Percentiles rank a stretch among this genome's conserved stretches.
Evolutionary conservation across 1,139 yeast genomes (phyloP).

Genomic region (Tardiomyces digboiensis): DNA sequence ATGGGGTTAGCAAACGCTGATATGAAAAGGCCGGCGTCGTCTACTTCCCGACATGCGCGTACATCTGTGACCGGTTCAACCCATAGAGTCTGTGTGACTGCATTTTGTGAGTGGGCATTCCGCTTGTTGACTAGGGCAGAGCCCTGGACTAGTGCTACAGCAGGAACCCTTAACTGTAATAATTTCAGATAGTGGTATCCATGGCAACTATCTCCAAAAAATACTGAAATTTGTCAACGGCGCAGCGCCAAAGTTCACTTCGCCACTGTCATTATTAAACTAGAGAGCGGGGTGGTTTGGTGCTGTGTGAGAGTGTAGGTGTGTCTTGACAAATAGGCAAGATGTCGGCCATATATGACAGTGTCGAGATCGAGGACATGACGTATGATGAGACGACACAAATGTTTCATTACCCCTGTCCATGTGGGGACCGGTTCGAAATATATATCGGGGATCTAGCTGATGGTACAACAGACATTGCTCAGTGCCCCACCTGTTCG

Average conservation of each 20-base stretch:
- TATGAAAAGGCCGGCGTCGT: background rate
- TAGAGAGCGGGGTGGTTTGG: no score
- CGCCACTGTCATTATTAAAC: no score
- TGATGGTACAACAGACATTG: constrained; percentile 86
- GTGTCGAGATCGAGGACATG: constrained; percentile 95
- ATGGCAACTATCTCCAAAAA: no score
- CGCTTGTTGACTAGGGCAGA: background rate
- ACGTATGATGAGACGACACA: constrained; percentile 75
- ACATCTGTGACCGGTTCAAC: background rate
- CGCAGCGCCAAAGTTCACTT: no score
- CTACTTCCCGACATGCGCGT: background rate
- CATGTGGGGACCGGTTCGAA: constrained; percentile 95
- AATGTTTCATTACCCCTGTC: constrained; percentile 91
- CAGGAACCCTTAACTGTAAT: no score
- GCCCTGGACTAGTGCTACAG: no score
- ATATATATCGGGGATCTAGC: constrained; percentile 73
- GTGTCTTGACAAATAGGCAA: no score
- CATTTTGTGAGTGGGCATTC: no score
- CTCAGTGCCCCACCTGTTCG: constrained; percentile 95
- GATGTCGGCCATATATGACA: constrained; percentile 46
- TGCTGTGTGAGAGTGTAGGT: no score
- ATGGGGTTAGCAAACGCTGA: background rate
- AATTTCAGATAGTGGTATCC: no score
- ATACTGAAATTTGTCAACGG: no score
- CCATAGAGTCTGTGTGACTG: no score